Percentiles rank a stretch among this genome's conserved stretches.
Evolutionary conservation across 2,329 filamentous ascomycete species (phyloP).

Genomic region (Laburnicola sp.): DNA sequence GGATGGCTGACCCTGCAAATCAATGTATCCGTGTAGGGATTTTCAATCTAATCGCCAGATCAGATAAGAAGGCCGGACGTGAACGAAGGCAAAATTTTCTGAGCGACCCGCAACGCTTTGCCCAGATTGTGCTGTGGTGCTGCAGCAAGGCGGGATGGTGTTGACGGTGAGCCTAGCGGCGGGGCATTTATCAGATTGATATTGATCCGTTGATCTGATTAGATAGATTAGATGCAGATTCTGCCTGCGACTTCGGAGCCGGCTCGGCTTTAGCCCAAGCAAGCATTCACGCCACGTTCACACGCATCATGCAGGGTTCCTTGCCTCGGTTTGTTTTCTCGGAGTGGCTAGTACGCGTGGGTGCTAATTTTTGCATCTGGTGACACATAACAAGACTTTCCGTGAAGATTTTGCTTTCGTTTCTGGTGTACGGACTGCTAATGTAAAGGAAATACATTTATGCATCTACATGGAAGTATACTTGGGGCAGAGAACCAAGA

Average conservation of each 20-base stretch:
- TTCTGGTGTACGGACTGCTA: too few relatives aligned
- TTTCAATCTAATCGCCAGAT: slow-evolving; percentile 34
- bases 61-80: slow-evolving; percentile 33
- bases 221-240: slow-evolving; percentile 37
- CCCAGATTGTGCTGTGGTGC: slow-evolving; percentile 14
- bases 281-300: too few relatives aligned
- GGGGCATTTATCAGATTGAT: slow-evolving; percentile 21
- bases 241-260: slow-evolving; percentile 26
- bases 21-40: slow-evolving; percentile 18
- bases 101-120: slow-evolving; percentile 31
- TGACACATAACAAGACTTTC: too few relatives aligned
- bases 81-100: slow-evolving; percentile 34
- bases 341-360: slow-evolving; percentile 23
- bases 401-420: too few relatives aligned
- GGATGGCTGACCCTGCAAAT: slow-evolving; percentile 13
- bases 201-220: slow-evolving; percentile 9
- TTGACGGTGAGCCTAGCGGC: slow-evolving; percentile 18
- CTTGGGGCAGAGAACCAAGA: too few relatives aligned
- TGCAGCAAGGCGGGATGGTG: slow-evolving; percentile 24
- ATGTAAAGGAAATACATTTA: too few relatives aligned
- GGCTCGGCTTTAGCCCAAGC: slow-evolving; percentile 18
- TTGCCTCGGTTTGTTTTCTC: slow-evolving; percentile 22
- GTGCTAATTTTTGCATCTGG: slow-evolving; percentile 13
- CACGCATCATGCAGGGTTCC: slow-evolving; percentile 17
- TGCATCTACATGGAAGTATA: too few relatives aligned